Conservation (phyloP, 1,284 basidiomycete species). For the Dichomitus squalens region DNA sequence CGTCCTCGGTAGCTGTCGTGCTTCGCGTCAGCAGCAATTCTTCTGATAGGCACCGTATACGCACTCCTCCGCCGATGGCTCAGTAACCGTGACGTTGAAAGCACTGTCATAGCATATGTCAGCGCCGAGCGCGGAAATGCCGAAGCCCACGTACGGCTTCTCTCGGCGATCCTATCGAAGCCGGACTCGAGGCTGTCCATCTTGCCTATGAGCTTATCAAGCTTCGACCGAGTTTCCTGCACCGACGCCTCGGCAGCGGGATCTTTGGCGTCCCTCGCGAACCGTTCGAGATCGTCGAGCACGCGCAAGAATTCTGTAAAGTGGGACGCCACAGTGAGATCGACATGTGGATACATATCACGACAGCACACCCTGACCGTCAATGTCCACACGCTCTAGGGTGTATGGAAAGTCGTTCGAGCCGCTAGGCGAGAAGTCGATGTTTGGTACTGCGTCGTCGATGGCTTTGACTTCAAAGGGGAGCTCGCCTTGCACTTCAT, state of each 20-base stretch:
- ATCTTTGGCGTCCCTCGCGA: constrained; percentile 48
- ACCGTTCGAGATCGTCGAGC: constrained; percentile 66
- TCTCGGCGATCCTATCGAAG: constrained; percentile 81
- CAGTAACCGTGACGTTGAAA: constrained; percentile 71
- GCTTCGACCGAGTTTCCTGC: constrained; percentile 55
- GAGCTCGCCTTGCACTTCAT: constrained; percentile 78
- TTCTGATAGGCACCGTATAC: constrained; percentile 29
- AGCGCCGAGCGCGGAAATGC: background rate
- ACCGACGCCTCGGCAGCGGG: constrained; percentile 55
- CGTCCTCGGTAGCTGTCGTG: constrained; percentile 62
- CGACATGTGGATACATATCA: background rate
- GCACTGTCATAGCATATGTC: constrained; percentile 45
- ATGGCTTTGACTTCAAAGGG: constrained; percentile 78
- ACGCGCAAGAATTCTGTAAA: constrained; percentile 59
- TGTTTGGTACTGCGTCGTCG: constrained; percentile 74
- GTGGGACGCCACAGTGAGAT: background rate
- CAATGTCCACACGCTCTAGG: constrained; percentile 72
- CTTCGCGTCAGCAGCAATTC: background rate
- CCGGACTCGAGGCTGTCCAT: constrained; percentile 78
- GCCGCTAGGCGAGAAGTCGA: constrained; percentile 76
- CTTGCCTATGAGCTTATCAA: constrained; percentile 70
- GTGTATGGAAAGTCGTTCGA: constrained; percentile 50
- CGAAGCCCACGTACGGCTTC: constrained; percentile 53
- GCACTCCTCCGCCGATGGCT: constrained; percentile 68
- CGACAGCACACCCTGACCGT: constrained; percentile 48